Percentiles rank a stretch among this genome's conserved stretches.
These are phyloP conservation scores for Sporothrix pallida DNA, from an alignment of 2,329 filamentous ascomycete species.

Conservation along the genomic window DNA sequence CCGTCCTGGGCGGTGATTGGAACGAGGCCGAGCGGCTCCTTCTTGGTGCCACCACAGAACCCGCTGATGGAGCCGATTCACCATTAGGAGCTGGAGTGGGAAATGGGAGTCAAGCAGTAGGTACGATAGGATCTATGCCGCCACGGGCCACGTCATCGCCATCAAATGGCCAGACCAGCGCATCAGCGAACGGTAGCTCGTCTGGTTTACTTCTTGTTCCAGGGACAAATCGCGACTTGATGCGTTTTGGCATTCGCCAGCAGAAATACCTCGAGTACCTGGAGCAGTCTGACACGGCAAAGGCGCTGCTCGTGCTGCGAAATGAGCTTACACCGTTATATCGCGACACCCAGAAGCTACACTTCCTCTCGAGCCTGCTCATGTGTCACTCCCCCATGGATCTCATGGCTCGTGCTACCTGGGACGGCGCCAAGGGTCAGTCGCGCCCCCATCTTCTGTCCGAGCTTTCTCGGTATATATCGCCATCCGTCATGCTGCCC, in stretches of 20 bases:
- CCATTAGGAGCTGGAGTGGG: neutral
- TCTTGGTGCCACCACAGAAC: slow-evolving; percentile 55
- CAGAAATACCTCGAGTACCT: slow-evolving; percentile 95
- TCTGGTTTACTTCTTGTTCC: slow-evolving; percentile 73
- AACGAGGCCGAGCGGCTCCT: slow-evolving; percentile 81
- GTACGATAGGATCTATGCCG: neutral
- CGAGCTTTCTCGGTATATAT: slow-evolving; percentile 88
- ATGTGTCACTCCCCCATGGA: slow-evolving; percentile 86
- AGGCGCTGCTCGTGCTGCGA: slow-evolving; percentile 81
- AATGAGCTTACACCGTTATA: slow-evolving; percentile 86
- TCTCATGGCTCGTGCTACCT: slow-evolving; percentile 75
- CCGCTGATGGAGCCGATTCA: slow-evolving; percentile 36
- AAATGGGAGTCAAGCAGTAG: neutral
- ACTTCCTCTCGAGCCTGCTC: slow-evolving; percentile 84
- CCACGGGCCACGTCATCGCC: neutral
- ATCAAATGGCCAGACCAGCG: slow-evolving; percentile 36
- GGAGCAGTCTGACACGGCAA: slow-evolving; percentile 73
- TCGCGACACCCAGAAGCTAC: slow-evolving; percentile 76
- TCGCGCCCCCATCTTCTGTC: slow-evolving; percentile 79
- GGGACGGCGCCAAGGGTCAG: slow-evolving; percentile 79
- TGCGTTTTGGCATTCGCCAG: slow-evolving; percentile 87
- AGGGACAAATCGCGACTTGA: slow-evolving; percentile 74
- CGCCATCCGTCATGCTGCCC: slow-evolving; percentile 95
- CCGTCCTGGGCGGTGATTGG: slow-evolving; percentile 84
- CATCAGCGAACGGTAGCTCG: slow-evolving; percentile 43